Evolutionary conservation across 139 green algal genomes (phyloP).

Genomic region (Haematococcus lacustris): DNA sequence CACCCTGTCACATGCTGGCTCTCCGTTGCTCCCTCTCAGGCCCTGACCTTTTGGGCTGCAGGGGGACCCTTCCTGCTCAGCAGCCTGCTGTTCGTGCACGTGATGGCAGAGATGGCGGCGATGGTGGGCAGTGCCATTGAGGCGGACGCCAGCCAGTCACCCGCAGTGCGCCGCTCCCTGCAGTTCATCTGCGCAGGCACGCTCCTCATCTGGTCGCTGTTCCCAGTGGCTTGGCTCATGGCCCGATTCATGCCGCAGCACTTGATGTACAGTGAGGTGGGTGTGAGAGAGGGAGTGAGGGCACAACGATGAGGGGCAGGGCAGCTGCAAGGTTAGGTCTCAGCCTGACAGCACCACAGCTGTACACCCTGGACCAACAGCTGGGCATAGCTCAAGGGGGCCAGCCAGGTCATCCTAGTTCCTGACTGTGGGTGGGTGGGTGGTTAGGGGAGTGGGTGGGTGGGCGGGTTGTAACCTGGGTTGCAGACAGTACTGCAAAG

Average conservation of each 20-base stretch:
- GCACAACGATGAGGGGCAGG: too few species aligned
- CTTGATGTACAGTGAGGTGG: not conserved
- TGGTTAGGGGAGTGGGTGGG: too few species aligned
- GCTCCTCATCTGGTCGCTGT: slow-evolving; percentile 24
- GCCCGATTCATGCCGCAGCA: not conserved
- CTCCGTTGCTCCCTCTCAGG: not conserved
- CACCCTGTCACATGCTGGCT: not conserved
- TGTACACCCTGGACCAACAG: too few species aligned
- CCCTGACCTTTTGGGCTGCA: slow-evolving; percentile 2
- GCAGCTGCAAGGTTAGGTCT: too few species aligned
- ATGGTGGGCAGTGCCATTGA: slow-evolving; percentile 22
- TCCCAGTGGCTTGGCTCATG: slow-evolving; percentile 10
- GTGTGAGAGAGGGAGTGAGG: too few species aligned
- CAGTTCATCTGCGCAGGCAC: slow-evolving; percentile 34
- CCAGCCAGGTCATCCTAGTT: too few species aligned
- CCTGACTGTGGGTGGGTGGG: too few species aligned
- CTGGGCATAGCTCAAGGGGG: too few species aligned
- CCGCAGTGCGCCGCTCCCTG: slow-evolving; percentile 3
- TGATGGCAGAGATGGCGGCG: slow-evolving; percentile 22
- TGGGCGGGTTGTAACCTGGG: too few species aligned
- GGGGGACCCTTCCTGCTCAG: slow-evolving; percentile 10
- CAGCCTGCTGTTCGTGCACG: slow-evolving; percentile 12
- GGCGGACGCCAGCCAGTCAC: slow-evolving; percentile 1
- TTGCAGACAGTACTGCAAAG: too few species aligned
- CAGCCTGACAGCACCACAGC: too few species aligned